Conservation (phyloP, 345 rosid species). For the Dovyalis caffra region DNA sequence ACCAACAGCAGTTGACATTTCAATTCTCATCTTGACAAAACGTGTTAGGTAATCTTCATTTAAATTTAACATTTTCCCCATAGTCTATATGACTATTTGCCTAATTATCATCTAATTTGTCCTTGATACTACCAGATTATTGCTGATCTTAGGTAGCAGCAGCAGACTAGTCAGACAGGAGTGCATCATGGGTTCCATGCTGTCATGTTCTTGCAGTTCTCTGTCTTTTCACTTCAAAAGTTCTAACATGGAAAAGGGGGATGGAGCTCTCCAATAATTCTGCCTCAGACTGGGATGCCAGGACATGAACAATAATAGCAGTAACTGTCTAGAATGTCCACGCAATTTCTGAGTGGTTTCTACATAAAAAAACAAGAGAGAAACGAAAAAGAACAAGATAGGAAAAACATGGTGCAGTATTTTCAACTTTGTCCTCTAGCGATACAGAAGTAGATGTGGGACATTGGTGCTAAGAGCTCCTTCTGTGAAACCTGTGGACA, state of each 20-base stretch:
- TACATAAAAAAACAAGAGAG: too few species aligned
- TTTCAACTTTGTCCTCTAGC: not conserved
- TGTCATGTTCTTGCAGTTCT: not conserved
- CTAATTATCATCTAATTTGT: not conserved
- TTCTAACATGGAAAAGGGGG: too few species aligned
- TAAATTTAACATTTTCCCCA: too few species aligned
- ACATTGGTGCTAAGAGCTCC: not conserved
- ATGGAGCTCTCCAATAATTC: too few species aligned
- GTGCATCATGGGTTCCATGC: not conserved
- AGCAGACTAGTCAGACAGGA: not conserved
- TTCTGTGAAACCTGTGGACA: not conserved
- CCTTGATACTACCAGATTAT: not conserved
- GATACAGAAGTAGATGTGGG: constrained; percentile 1
- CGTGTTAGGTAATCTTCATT: not conserved
- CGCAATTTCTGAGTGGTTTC: too few species aligned
- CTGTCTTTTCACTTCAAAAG: too few species aligned
- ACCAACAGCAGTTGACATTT: constrained; percentile 5
- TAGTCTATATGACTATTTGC: not conserved
- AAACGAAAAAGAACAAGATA: not conserved
- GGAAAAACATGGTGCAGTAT: not conserved
- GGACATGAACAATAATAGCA: not conserved
- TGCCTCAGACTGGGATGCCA: not conserved
- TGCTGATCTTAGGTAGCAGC: not conserved
- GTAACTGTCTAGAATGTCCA: not conserved
- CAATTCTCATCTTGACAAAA: not conserved